Base-by-base conservation (phyloP, 2,329 filamentous ascomycete genomes). In the Monosporascus sp. region DNA sequence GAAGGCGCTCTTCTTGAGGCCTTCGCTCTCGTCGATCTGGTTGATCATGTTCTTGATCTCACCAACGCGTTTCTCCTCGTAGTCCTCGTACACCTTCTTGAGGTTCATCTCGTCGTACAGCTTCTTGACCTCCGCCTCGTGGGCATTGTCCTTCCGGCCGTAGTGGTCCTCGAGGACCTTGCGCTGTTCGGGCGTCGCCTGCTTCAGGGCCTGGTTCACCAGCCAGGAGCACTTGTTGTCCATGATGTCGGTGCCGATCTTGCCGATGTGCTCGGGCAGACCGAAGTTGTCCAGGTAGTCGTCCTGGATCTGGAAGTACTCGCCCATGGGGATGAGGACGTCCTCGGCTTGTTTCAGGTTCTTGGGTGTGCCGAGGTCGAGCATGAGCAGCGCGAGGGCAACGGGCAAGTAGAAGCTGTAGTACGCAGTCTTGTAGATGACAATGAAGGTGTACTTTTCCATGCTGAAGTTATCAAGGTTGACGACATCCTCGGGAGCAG, bases 141-240 rank as follows among this genome's bases (percentile, higher is more conserved):
- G 86, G 49, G 78, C 81, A 66, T 83, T 81, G 74, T 97, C 86
- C 81, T 97, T 99, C 69, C 85, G 85, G 62, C 94, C 94, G 72
- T 99, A 99, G 78, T 96, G 93, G 53, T 90, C 84, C 68, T 97
- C 90, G 49, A 99, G 85, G 39, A 95, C 73, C 74, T 88, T 81
- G 68, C 91, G 85, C 81, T 99, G 94, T 70, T 93, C 90, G 1
- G 90, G 85, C 2, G 82, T 92, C 59, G 83, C 88, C 57, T 87
- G 81, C 70, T 85, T 81, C 54, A 99, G 80, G 47, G 94, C 94
- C 74, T 96, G 87, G 81, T 99, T 99, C 73, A 99, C 83, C 55
- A 99, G 78, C 94, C 94, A 99, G 42, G 90, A 95, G 81, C 94
- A 99, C 82, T 99, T 99, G 83, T 99, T 99, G 77, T 99, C 94